A percentile compares a stretch with the other conserved stretches of the same genome.
Conservation (phyloP, 371 early-diverging fungal genomes). For the Amoeboaphelidium protococcarum region DNA sequence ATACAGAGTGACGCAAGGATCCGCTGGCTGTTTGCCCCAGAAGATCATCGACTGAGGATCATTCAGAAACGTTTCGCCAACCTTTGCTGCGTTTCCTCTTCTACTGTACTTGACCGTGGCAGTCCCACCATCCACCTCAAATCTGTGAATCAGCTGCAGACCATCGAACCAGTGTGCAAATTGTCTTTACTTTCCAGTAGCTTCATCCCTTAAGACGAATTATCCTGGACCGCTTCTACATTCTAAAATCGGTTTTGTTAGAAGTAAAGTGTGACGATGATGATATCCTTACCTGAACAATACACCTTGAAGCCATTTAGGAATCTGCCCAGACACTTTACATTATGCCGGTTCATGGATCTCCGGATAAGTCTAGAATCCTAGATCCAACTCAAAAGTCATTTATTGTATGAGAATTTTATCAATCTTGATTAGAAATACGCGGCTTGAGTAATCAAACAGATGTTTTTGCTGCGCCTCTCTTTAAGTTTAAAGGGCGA, state of each 20-base stretch:
- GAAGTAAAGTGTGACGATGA: slow-evolving; percentile 24
- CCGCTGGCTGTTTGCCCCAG: too few relatives aligned
- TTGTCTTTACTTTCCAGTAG: slow-evolving; percentile 25
- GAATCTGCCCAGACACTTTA: slow-evolving; percentile 19
- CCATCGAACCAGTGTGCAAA: slow-evolving; percentile 44
- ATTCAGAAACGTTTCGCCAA: slow-evolving; percentile 33
- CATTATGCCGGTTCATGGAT: slow-evolving; percentile 13
- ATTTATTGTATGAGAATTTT: too few relatives aligned
- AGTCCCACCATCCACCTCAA: slow-evolving; percentile 24
- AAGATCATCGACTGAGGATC: too few relatives aligned
- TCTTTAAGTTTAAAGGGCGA: too few relatives aligned
- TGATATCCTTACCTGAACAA: slow-evolving; percentile 34
- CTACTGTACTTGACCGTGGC: slow-evolving; percentile 27
- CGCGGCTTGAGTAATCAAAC: too few relatives aligned
- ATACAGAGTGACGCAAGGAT: too few relatives aligned
- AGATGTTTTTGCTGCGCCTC: too few relatives aligned
- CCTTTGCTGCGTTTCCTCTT: slow-evolving; percentile 28
- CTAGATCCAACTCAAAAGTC: too few relatives aligned
- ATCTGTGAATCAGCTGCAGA: slow-evolving; percentile 26
- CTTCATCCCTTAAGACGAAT: slow-evolving; percentile 24
- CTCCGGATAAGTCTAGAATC: slow-evolving; percentile 20
- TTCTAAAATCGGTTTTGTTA: not conserved
- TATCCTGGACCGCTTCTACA: slow-evolving; percentile 15
- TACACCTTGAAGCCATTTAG: slow-evolving; percentile 26
- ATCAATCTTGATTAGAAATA: too few relatives aligned